Evolutionary conservation across 495 filamentous ascomycete species (phyloP), one percentile per base, ranked within the genome.

Genomic region (Tetracladium marchalianum): DNA sequence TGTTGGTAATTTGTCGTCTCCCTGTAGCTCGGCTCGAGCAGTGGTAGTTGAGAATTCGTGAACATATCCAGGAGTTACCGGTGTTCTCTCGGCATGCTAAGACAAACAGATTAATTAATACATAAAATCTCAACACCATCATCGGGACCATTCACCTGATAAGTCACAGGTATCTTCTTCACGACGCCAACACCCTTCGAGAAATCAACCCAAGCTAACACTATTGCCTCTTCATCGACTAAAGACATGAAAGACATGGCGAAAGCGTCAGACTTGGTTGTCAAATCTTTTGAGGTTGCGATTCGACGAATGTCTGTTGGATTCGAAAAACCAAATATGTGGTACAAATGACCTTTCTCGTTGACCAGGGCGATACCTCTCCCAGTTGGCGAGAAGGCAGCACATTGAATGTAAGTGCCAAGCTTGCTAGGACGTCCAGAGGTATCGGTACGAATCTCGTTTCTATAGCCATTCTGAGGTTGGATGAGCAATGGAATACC

Each of bases 401-500:
- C 62, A 38, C 52, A 56, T 37, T 66, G 63, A 2, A 66, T 61
- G 1, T 62, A 18, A 22, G 18, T 65, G 0, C 63, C 62, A 0
- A 66, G 46, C 47, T 57, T 59, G 36, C 57, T 54, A 33, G 56
- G 54, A 15, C 55, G 43, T 1, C 47, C 49, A 0, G 59, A 48
- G 0, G 24, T 11, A 4, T 64, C 58, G 2, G 54, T 59, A 31
- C 43, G 50, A 36, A 66, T 57, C 11, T 63, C 61, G 32, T 32
- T 62, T 44, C 46, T 52, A 35, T 64, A 56, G 10, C 60, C 62
- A 38, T 62, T 57, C 11, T 53, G 47, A 1, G 63, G 62, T 41
- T 66, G 63, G n/a, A 66, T 52, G 2, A 66, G 49, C 2, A 66
- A 34, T 2, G 63, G 63, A 11, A 49, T 56, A 1, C 63, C 63